These are phyloP conservation scores for Aureobasidium sp. DNA, from an alignment of 2,329 filamentous ascomycete species.

Conservation along the genomic window DNA sequence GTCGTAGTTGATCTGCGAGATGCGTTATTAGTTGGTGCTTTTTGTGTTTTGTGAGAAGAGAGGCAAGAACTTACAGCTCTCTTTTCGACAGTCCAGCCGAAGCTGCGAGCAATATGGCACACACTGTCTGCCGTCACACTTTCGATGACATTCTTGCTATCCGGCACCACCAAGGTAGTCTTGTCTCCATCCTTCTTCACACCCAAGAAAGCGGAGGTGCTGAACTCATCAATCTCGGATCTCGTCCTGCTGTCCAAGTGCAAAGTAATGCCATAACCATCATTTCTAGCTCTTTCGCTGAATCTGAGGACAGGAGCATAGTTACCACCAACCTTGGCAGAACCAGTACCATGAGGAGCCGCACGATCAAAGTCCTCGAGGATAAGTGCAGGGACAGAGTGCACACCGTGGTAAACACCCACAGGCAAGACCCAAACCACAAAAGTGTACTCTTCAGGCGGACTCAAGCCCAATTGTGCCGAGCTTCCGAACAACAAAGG, in stretches of 20 bases:
- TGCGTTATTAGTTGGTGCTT: neutral
- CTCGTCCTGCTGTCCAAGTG: constrained; percentile 82
- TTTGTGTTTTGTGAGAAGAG: neutral
- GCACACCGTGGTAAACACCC: constrained; percentile 85
- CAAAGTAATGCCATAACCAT: constrained; percentile 89
- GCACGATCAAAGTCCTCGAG: constrained; percentile 90
- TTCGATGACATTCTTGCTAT: constrained; percentile 80
- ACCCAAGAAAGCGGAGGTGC: constrained; percentile 87
- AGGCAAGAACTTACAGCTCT: constrained; percentile 48
- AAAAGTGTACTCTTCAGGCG: constrained; percentile 89
- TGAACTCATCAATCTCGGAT: constrained; percentile 90
- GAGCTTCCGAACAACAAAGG: constrained; percentile 81
- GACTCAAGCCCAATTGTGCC: constrained; percentile 77
- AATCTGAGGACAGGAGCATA: constrained; percentile 87
- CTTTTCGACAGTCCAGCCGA: constrained; percentile 79
- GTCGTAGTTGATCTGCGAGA: constrained; percentile 55
- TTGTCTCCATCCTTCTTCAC: constrained; percentile 54
- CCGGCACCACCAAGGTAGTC: constrained; percentile 70
- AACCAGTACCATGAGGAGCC: constrained; percentile 83
- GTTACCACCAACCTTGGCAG: constrained; percentile 92
- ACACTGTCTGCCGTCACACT: constrained; percentile 78
- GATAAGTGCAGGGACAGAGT: constrained; percentile 80
- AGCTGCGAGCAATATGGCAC: constrained; percentile 64
- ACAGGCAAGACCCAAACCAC: constrained; percentile 85
- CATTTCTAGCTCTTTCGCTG: constrained; percentile 69